Conservation (phyloP, 108 stramenopile genomes). For the Mediolabrus comicus region DNA sequence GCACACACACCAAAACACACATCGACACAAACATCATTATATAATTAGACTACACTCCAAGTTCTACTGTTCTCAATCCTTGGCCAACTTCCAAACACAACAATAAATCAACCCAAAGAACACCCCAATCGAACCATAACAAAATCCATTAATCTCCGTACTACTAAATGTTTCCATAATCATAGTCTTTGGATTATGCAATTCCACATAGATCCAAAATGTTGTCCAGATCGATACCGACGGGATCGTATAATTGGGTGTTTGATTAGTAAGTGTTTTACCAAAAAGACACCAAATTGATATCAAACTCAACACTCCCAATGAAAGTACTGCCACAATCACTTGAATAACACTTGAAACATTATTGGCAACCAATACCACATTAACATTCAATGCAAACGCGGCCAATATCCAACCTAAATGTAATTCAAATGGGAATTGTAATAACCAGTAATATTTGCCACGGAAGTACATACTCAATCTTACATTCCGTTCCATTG, state of each 20-base stretch:
- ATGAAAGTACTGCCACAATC: constrained; percentile 36
- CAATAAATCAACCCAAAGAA: not conserved
- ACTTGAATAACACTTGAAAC: constrained; percentile 35
- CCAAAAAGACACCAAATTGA: constrained; percentile 37
- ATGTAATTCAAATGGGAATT: constrained; percentile 42
- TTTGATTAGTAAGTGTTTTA: not conserved
- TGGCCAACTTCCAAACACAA: not conserved
- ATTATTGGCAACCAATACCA: constrained; percentile 18
- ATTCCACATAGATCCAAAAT: constrained; percentile 45
- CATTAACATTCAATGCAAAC: constrained; percentile 23
- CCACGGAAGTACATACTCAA: not conserved
- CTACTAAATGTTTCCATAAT: constrained; percentile 49
- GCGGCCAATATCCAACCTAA: constrained; percentile 31
- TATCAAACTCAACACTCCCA: constrained; percentile 40
- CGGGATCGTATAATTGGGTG: constrained; percentile 50
- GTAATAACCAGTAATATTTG: constrained; percentile 53
- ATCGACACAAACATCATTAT: too few relatives aligned
- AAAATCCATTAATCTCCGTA: constrained; percentile 7
- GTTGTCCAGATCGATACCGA: constrained; percentile 65
- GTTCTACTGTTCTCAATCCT: too few relatives aligned
- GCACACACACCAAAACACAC: too few relatives aligned
- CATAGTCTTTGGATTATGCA: constrained; percentile 48
- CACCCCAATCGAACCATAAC: not conserved
- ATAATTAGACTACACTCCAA: too few relatives aligned
- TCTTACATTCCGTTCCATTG: not conserved